These are phyloP conservation scores for Phaffomyces antillensis DNA, from an alignment of 805 yeast genomes.

Conservation along the genomic window DNA sequence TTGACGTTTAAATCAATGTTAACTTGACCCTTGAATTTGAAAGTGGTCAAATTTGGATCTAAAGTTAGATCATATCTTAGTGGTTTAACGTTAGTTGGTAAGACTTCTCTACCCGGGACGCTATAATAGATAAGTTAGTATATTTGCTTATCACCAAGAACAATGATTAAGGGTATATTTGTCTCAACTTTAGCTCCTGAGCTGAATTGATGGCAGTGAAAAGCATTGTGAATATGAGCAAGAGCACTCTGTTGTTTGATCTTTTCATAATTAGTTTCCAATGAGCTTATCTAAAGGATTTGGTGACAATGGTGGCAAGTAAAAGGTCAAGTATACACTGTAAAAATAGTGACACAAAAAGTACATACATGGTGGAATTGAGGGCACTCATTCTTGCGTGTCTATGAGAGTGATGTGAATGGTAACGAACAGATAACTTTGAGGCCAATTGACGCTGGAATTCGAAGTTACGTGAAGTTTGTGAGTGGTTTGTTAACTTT, in stretches of 20 bases:
- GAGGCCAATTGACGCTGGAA: too few species aligned
- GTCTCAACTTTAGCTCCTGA: too few species aligned
- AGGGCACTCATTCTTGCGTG: constrained; percentile 5
- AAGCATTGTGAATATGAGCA: too few species aligned
- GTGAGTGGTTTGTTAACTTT: neutral
- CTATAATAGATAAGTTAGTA: constrained; percentile 6
- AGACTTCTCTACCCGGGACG: constrained; percentile 33
- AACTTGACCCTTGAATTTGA: constrained; percentile 52
- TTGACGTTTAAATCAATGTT: constrained; percentile 47
- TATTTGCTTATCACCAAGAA: neutral
- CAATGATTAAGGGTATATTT: too few species aligned
- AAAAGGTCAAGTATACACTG: too few species aligned
- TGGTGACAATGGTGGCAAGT: too few species aligned
- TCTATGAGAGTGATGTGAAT: constrained; percentile 1
- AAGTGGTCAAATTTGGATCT: constrained; percentile 53
- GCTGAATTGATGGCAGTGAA: too few species aligned
- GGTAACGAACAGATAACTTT: neutral
- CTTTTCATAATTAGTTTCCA: too few species aligned
- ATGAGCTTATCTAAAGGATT: too few species aligned
- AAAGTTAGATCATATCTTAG: constrained; percentile 61
- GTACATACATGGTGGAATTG: constrained; percentile 4
- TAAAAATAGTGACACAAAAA: neutral
- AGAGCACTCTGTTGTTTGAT: too few species aligned
- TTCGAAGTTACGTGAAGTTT: neutral
- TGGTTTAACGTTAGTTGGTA: constrained; percentile 66